A percentile compares a stretch with the other conserved stretches of the same genome.
Evolutionary conservation across 352 stramenopile genomes (phyloP).

Genomic region (Blastocystis sp.): DNA sequence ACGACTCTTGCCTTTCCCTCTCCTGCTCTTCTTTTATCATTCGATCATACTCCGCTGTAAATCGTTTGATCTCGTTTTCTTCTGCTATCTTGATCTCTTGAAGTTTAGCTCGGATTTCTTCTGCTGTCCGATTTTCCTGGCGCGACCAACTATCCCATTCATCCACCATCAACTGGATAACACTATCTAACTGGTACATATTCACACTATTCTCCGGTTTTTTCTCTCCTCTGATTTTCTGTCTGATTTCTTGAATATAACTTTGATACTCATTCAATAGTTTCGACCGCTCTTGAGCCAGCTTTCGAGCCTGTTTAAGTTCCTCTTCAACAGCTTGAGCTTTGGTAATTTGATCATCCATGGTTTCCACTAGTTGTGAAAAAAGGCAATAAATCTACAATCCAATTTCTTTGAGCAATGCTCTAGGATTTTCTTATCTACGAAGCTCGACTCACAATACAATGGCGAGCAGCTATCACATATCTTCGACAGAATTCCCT

Average conservation of each 20-base stretch:
- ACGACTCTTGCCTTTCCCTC: not conserved
- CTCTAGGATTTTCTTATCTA: not conserved
- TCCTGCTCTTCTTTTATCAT: not conserved
- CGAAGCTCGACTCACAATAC: not conserved
- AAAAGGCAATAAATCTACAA: not conserved
- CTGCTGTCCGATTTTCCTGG: not conserved
- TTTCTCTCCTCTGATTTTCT: not conserved
- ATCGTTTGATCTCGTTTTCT: not conserved
- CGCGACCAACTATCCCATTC: not conserved
- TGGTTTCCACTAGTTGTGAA: not conserved
- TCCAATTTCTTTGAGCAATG: not conserved
- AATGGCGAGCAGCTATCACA: not conserved
- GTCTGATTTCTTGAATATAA: not conserved
- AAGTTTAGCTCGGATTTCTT: not conserved
- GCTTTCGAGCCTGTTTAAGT: not conserved
- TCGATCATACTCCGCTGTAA: not conserved
- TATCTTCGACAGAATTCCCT: not conserved
- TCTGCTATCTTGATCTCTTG: not conserved
- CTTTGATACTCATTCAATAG: slow-evolving; percentile 17
- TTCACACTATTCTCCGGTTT: not conserved
- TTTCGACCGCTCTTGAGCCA: not conserved
- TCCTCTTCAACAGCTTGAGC: not conserved
- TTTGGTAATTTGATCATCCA: not conserved
- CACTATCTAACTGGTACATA: not conserved
- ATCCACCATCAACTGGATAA: not conserved